phyloP scores from a whole-genome alignment of 768 basidiomycete species.

The Lentinula boryana region DNA sequence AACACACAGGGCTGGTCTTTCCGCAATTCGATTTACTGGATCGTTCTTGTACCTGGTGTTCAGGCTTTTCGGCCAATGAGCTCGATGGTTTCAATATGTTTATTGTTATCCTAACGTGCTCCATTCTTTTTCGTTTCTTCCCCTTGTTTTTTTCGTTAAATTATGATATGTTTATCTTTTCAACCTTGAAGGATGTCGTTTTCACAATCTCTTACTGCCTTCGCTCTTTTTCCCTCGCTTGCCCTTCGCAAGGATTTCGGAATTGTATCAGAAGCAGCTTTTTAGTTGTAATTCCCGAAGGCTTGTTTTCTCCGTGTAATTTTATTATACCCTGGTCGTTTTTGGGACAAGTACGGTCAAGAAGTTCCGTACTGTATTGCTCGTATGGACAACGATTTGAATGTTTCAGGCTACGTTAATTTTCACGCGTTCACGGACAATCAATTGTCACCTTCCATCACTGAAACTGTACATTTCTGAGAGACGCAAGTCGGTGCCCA shows the following conservation, averaged over 20 bases:
- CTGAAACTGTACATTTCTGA: no score
- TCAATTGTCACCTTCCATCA: no score
- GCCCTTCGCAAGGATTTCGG: not conserved
- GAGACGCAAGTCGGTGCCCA: no score
- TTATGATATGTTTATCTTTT: not conserved
- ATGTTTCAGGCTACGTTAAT: no score
- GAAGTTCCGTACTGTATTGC: not conserved
- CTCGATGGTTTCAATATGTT: not conserved
- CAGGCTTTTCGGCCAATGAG: conserved; percentile 49
- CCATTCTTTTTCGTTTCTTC: not conserved
- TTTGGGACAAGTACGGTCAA: not conserved
- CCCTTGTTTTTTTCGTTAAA: not conserved
- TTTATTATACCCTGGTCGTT: not conserved
- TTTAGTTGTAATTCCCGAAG: not conserved
- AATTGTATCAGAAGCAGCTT: not conserved
- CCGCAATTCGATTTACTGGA: conserved; percentile 75
- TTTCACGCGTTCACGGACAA: no score
- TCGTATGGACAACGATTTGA: no score
- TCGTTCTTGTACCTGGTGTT: conserved; percentile 76
- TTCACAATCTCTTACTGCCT: not conserved
- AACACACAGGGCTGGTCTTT: conserved; percentile 60
- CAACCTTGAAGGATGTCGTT: not conserved
- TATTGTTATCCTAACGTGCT: not conserved
- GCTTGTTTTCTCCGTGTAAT: not conserved
- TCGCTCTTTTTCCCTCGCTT: not conserved